Evolutionary conservation across 495 filamentous ascomycete species (phyloP).

Genomic region (Hypomontagnella submonticulosa): DNA sequence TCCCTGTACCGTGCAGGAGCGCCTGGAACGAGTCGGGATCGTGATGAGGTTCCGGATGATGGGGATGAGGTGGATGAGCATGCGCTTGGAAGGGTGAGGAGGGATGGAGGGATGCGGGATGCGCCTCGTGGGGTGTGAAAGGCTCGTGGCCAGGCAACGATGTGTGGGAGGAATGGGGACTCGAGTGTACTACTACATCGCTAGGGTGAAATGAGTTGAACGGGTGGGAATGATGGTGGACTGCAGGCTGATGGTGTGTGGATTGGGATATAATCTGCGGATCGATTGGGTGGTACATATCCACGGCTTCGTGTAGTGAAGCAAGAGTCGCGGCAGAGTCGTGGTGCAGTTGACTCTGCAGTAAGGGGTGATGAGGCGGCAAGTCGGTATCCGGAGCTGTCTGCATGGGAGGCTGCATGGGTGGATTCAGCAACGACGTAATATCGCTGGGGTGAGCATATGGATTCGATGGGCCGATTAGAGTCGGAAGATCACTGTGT

Average conservation of each 20-base stretch:
- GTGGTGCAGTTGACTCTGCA: constrained; percentile 46
- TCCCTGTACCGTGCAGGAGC: constrained; percentile 52
- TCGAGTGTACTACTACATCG: constrained; percentile 27
- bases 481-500: constrained; percentile 35
- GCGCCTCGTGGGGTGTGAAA: constrained; percentile 35
- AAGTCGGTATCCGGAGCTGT: constrained; percentile 46
- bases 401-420: constrained; percentile 43
- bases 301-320: constrained; percentile 40
- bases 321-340: constrained; percentile 42
- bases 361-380: constrained; percentile 42
- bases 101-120: constrained; percentile 19
- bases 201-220: constrained; percentile 38
- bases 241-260: constrained; percentile 30
- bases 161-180: constrained; percentile 32
- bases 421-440: constrained; percentile 47
- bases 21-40: constrained; percentile 56
- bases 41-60: constrained; percentile 33
- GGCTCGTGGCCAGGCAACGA: constrained; percentile 30
- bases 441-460: constrained; percentile 54
- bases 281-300: constrained; percentile 60
- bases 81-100: constrained; percentile 28
- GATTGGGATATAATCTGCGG: constrained; percentile 62
- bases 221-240: constrained; percentile 32
- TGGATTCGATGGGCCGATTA: constrained; percentile 43
- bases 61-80: constrained; percentile 41